Evolutionary conservation across 192 early-diverging fungal genomes (phyloP), one percentile per base, ranked within the genome.

Genomic region (Neocallimastix lanati): DNA sequence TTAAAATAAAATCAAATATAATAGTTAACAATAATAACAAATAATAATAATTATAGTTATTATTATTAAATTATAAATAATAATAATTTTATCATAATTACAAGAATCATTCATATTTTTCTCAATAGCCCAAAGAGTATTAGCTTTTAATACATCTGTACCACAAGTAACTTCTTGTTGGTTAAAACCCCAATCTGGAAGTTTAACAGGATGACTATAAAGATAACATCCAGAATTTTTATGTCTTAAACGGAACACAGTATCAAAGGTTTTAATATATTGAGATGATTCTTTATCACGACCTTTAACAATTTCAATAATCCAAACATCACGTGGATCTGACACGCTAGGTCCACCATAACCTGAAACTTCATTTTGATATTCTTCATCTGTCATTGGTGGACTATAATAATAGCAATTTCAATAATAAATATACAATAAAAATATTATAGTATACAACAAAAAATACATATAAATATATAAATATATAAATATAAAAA

Each of bases 161-260:
- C 96, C 93, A 85, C 96, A 99, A 18, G 88, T 98, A 37, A 98
- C 88, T 81, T 99, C 96, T 77, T 93, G 87, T 84, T 95, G 94
- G 76, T 83, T 85, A 83, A 92, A 94, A 15, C 91, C 97, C 97
- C 97, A 99, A 12, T 91, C 91, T 15, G 97, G 97, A 28, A 98
- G 87, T 29, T 83, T 37, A 27, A 86, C 78, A 76, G 84, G 80
- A 78, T 93, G 85, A 12, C 94, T 89, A 5, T 91, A 87, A 78
- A 99, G 85, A 28, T 92, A 84, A 82, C 98, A 99, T 50, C 91
- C 90, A n/a, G 91, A 83, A 33, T 82, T 77, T 4, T 83, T 79
- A 81, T 98, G 95, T 36, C 91, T 87, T 78, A 99, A 84, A 25
- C 93, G 90, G 83, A 99, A 93, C 13, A 86, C 89, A 2, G 96